Percentiles rank a stretch among this genome's conserved stretches.
These are phyloP conservation scores for Aureobasidium sp. DNA, from an alignment of 2,329 filamentous ascomycete genomes.

Conservation along the genomic window DNA sequence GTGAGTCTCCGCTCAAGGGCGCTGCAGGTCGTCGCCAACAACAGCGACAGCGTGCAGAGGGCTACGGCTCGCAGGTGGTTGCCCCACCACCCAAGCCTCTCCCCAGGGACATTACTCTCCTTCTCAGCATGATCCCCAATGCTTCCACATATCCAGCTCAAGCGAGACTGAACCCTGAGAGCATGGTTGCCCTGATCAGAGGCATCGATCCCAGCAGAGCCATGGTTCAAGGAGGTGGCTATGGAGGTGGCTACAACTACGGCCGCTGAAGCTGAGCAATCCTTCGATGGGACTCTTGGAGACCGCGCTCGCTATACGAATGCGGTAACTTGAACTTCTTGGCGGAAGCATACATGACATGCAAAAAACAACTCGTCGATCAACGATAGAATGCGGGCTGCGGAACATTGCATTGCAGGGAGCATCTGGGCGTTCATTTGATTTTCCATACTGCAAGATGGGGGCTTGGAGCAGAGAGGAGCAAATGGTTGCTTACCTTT, in stretches of 20 bases:
- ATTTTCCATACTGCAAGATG: neutral
- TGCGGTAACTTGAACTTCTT: neutral
- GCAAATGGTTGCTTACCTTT: neutral
- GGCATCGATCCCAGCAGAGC: slow-evolving; percentile 49
- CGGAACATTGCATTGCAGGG: neutral
- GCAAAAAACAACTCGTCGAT: neutral
- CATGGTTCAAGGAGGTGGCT: slow-evolving; percentile 14
- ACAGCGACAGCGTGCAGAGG: slow-evolving; percentile 46
- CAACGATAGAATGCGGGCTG: neutral
- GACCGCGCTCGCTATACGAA: neutral
- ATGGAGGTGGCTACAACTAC: slow-evolving; percentile 9
- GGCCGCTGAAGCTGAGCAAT: neutral
- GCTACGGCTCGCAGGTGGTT: slow-evolving; percentile 16
- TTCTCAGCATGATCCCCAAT: slow-evolving; percentile 66
- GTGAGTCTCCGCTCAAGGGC: slow-evolving; percentile 88
- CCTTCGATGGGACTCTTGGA: neutral
- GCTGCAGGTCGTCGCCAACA: slow-evolving; percentile 78
- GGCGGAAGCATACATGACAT: neutral
- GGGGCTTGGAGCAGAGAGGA: neutral
- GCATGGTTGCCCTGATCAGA: slow-evolving; percentile 66
- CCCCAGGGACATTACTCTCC: slow-evolving; percentile 30
- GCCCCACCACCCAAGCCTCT: slow-evolving; percentile 19
- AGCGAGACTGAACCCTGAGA: slow-evolving; percentile 59
- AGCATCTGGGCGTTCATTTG: neutral
- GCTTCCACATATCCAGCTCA: slow-evolving; percentile 63